Evolutionary conservation across 495 filamentous ascomycete species (phyloP), one percentile per base, ranked within the genome.

Genomic region (Barbatosphaeria neglecta): DNA sequence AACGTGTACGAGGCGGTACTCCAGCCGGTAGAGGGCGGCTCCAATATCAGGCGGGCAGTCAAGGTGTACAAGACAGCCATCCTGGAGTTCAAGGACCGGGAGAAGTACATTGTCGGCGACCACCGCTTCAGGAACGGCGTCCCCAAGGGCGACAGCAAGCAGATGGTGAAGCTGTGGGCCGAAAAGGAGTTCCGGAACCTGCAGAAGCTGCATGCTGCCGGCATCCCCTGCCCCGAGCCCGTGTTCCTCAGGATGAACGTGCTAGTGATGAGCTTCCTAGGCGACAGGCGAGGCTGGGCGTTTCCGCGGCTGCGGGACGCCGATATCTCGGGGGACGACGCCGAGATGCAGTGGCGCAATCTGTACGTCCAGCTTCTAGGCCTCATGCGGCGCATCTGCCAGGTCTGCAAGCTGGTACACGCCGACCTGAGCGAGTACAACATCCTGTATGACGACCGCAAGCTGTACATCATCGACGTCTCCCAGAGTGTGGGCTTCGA

Each of bases 21-120:
- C 11, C 64, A 74, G 18, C 53, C 61, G 20, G 59, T 68, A 15
- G 54, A 70, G 8, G 54, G 67, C 22, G 80, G 87, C 50, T 47
- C 53, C 6, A 49, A 60, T 1, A 51, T 65, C 17, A 63, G 71
- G 24, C 81, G 87, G 42, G 92, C 92, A 13, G 87, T 98, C 68
- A 98, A 98, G 64, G 84, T 98, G 19, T 98, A 97, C 76, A 97
- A 97, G 71, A 98, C 93, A 0, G 83, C 82, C 37, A 96, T 96
- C 47, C 66, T 97, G 31, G 87, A 90, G 4, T 98, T 98, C 78
- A 97, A 98, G 67, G 90, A 97, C 65, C 78, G 92, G 37, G 87
- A 95, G 57, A 84, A 86, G 50, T 98, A 98, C 59, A 87, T 97
- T 27, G 83, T 82, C 1, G 92, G 93, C 45, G 92, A 97, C 61